These are phyloP conservation scores for Polyplosphaeria fusca DNA, from an alignment of 495 filamentous ascomycete species.

Conservation along the genomic window DNA sequence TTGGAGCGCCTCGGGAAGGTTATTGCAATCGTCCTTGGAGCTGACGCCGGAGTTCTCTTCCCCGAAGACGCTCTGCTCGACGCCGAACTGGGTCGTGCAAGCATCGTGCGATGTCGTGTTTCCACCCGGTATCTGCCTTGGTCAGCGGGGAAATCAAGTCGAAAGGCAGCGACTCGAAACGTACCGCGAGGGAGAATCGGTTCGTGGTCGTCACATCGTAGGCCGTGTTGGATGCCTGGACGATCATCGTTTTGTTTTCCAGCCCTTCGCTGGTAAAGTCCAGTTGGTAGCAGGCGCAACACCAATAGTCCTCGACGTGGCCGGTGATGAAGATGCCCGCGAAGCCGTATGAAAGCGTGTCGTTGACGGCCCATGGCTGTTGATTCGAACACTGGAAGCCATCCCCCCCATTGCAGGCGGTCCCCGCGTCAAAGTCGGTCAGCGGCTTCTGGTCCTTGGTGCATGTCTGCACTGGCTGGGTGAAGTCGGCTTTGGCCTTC, in stretches of 20 bases:
- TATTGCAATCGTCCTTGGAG: conserved; percentile 49
- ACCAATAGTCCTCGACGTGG: conserved; percentile 54
- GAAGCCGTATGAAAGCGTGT: conserved; percentile 59
- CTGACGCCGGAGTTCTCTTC: conserved; percentile 53
- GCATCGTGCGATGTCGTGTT: conserved; percentile 50
- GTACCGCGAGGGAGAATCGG: conserved; percentile 37
- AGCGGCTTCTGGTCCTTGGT: conserved; percentile 53
- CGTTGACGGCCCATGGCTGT: conserved; percentile 61
- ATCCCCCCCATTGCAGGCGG: conserved; percentile 51
- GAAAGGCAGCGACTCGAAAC: background rate
- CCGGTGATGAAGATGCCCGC: conserved; percentile 56
- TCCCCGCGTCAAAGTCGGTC: conserved; percentile 34
- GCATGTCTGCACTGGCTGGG: conserved; percentile 53
- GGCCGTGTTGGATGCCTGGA: conserved; percentile 65
- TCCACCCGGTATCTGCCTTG: conserved; percentile 34
- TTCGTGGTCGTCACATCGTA: conserved; percentile 29
- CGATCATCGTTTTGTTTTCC: conserved; percentile 61
- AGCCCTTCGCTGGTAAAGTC: conserved; percentile 28
- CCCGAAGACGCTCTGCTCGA: conserved; percentile 51
- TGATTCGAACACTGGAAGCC: conserved; percentile 62
- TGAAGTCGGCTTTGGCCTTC: conserved; percentile 52
- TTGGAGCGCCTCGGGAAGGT: conserved; percentile 55
- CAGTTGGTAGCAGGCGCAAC: conserved; percentile 63
- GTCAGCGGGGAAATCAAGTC: background rate
- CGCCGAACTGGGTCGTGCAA: conserved; percentile 57